phyloP scores from a whole-genome alignment of 371 early-diverging fungal species.

The Capillidium rhysosporum region DNA sequence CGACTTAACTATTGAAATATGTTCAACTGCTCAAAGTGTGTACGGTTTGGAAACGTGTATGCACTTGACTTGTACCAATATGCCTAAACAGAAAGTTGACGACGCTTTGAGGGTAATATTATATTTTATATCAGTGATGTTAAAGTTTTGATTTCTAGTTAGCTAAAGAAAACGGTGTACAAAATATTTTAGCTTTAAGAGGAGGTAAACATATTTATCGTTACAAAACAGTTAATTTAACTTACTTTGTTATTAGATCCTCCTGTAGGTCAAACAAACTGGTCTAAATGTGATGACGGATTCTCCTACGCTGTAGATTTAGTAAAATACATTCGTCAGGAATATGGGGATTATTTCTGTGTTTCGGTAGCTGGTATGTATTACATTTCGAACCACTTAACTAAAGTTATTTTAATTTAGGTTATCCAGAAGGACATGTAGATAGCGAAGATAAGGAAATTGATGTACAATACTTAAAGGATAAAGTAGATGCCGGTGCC shows the following conservation, averaged over 20 bases:
- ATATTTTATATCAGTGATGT: neutral
- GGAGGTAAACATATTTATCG: conserved; percentile 17
- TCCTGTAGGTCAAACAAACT: conserved; percentile 50
- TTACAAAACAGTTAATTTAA: neutral
- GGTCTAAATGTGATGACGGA: conserved; percentile 47
- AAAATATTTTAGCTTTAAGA: conserved; percentile 77
- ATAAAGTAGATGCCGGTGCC: conserved; percentile 69
- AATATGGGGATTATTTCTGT: conserved; percentile 79
- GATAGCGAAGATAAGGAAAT: conserved; percentile 35
- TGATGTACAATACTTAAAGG: conserved; percentile 51
- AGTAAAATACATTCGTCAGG: conserved; percentile 55
- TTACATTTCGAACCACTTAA: neutral
- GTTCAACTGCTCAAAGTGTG: conserved; percentile 63
- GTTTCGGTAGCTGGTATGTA: conserved; percentile 58
- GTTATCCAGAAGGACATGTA: conserved; percentile 60
- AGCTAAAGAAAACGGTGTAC: conserved; percentile 67
- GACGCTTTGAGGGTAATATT: conserved; percentile 29
- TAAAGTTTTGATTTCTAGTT: conserved; percentile 14
- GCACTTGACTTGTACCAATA: conserved; percentile 89
- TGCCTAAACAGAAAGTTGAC: conserved; percentile 63
- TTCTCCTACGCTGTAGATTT: conserved; percentile 66
- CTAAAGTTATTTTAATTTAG: neutral
- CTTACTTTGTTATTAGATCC: conserved; percentile 25
- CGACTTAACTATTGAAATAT: conserved; percentile 56
- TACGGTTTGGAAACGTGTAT: conserved; percentile 78